A percentile compares a stretch with the other conserved stretches of the same genome.
Conservation (phyloP, 176 grass and related monocot species). For the Elaeis guineensis region DNA sequence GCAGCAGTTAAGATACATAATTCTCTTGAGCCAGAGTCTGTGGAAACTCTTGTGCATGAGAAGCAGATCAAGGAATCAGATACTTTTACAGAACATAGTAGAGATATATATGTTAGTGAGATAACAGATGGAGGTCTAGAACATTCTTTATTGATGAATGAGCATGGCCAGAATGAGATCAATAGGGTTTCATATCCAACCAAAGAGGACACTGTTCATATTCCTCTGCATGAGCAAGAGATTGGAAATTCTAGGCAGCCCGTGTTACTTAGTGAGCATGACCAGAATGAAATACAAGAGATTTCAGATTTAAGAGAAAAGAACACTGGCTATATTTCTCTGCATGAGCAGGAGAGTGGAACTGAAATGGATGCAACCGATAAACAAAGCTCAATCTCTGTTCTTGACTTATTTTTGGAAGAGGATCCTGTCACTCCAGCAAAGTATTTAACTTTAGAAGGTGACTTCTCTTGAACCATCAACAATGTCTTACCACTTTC, state of each 20-base stretch:
- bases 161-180: not conserved
- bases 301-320: constrained; percentile 14
- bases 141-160: constrained; percentile 4
- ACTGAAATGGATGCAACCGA: constrained; percentile 7
- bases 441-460: constrained; percentile 32
- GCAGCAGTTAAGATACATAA: constrained; percentile 1
- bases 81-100: not conserved
- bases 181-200: not conserved
- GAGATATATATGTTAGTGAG: not conserved
- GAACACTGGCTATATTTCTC: not conserved
- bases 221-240: too few species aligned
- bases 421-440: constrained; percentile 28
- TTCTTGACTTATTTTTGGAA: constrained; percentile 51
- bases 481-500: not conserved
- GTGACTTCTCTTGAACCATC: constrained; percentile 28
- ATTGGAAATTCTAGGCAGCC: too few species aligned
- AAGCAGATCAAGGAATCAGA: not conserved
- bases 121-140: constrained; percentile 1
- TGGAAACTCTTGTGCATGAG: not conserved
- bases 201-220: too few species aligned
- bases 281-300: too few species aligned
- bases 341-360: constrained; percentile 20
- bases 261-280: too few species aligned
- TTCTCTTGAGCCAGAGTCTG: not conserved
- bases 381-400: constrained; percentile 45